Evolutionary conservation across 1,139 yeast genomes (phyloP).

Genomic region (Kodamaea anthophila): DNA sequence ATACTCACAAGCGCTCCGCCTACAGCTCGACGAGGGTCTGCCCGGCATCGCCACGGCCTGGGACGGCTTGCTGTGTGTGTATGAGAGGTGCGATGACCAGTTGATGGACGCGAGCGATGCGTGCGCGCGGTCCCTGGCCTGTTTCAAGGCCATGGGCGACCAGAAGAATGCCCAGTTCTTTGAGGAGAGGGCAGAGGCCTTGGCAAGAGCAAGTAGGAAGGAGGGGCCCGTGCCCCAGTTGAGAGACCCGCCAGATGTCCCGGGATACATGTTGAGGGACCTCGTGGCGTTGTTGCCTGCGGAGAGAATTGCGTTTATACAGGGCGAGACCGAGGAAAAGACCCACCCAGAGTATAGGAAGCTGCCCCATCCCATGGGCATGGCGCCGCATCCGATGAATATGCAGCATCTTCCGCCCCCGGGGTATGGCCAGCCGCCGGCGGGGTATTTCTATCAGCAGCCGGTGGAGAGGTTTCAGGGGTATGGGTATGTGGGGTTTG

Average conservation of each 20-base stretch:
- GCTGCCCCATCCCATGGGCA: slow-evolving; percentile 17
- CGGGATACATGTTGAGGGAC: slow-evolving; percentile 41
- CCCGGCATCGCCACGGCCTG: slow-evolving; percentile 55
- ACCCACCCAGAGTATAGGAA: slow-evolving; percentile 11
- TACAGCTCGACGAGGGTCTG: slow-evolving; percentile 44
- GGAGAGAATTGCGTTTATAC: slow-evolving; percentile 37
- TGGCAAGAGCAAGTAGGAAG: slow-evolving; percentile 36
- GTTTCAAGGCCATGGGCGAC: slow-evolving; percentile 47
- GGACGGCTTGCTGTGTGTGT: slow-evolving; percentile 62
- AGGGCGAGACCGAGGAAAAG: slow-evolving; percentile 11
- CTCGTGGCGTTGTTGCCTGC: slow-evolving; percentile 38
- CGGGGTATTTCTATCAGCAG: slow-evolving; percentile 17
- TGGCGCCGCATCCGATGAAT: slow-evolving; percentile 16
- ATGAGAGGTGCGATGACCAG: slow-evolving; percentile 58
- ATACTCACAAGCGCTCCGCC: slow-evolving; percentile 55
- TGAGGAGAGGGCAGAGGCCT: slow-evolving; percentile 37
- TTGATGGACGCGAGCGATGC: slow-evolving; percentile 57
- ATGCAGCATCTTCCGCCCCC: slow-evolving; percentile 4
- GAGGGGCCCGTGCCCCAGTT: slow-evolving; percentile 40
- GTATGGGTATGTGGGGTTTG: slow-evolving; percentile 28
- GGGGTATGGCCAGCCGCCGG: slow-evolving; percentile 21
- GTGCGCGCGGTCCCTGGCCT: slow-evolving; percentile 45
- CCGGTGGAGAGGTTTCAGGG: slow-evolving; percentile 32
- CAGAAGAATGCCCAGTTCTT: slow-evolving; percentile 32
- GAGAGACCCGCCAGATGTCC: slow-evolving; percentile 47